Evolutionary conservation across 2,329 filamentous ascomycete genomes (phyloP), one percentile per base, ranked within the genome.

Genomic region (Didymella pomorum): DNA sequence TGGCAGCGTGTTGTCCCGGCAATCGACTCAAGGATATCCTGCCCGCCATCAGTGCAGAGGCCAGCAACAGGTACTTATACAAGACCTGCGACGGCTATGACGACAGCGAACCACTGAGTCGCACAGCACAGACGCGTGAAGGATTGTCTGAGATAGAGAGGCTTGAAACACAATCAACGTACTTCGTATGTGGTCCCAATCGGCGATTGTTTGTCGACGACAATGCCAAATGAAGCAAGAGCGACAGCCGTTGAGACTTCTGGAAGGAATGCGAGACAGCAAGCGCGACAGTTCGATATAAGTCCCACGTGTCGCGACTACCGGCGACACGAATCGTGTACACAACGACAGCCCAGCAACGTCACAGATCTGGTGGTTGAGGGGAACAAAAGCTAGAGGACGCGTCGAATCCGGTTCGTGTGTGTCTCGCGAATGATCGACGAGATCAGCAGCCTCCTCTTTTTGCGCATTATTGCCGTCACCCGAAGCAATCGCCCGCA

Each of bases 391-490:
- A 20, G 33, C 33, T 31, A 26, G 43, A 20, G 18, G 50, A 58
- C 56, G 56, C 56, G 56, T 58, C 31, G 42, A 23, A 33, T 26
- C 29, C 29, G 55, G 39, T 46, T 65, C 59, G 63, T 61, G 63
- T 66, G 50, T 50, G 4, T 28, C 55, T 28, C 60, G 58, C 59
- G 58, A 52, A 20, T 23, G 60, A 66, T 65, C 58, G 52, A 52
- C 59, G 25, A 39, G 62, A 66, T 66, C 64, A 55, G 60, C 62
- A 48, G 55, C 56, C 63, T 62, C 63, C 65, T 56, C 63, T 56
- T 61, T 46, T 56, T 18, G 37, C 33, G 37, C 33, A 18, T 14
- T 21, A 26, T 35, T 63, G 58, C 61, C 65, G 61, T 55, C 58
- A 46, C 52, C 60, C 62, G 52, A 44, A 43, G 48, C 35, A 41